Percentiles rank a stretch among this genome's conserved stretches.
Evolutionary conservation across 306 rosid species (phyloP).

Genomic region (Crotalaria pallida): DNA sequence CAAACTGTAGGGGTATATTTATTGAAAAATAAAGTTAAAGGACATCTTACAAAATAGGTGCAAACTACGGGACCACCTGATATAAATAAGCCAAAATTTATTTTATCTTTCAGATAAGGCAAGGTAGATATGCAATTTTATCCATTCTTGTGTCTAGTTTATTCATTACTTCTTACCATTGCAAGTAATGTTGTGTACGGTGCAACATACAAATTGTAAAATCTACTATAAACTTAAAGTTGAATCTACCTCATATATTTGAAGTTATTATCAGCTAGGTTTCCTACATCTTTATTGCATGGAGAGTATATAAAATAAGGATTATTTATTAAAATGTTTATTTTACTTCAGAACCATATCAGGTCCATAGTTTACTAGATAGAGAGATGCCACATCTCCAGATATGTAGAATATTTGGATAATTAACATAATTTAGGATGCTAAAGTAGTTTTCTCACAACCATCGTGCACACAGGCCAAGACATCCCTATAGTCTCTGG

Average conservation of each 20-base stretch:
- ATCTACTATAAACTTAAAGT: background rate
- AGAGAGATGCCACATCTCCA: background rate
- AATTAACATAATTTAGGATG: constrained; percentile 36
- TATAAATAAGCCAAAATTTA: no score
- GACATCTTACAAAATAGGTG: no score
- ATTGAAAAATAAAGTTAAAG: no score
- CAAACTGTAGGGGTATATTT: no score
- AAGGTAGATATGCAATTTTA: background rate
- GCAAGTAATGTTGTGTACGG: background rate
- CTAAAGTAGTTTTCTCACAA: constrained; percentile 57
- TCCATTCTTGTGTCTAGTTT: background rate
- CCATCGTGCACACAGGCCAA: constrained; percentile 74
- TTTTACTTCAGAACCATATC: background rate
- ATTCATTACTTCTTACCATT: background rate
- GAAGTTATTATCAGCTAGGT: background rate
- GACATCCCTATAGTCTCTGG: constrained; percentile 67
- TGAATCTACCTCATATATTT: background rate
- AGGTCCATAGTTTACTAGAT: no score
- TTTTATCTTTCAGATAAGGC: no score
- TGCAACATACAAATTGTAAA: constrained; percentile 10
- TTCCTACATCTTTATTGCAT: background rate
- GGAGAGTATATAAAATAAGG: background rate
- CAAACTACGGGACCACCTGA: no score
- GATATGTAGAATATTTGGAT: background rate
- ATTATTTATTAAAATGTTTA: background rate